phyloP scores from a whole-genome alignment of 1,284 basidiomycete genomes.

The Trichosporon sp. region DNA sequence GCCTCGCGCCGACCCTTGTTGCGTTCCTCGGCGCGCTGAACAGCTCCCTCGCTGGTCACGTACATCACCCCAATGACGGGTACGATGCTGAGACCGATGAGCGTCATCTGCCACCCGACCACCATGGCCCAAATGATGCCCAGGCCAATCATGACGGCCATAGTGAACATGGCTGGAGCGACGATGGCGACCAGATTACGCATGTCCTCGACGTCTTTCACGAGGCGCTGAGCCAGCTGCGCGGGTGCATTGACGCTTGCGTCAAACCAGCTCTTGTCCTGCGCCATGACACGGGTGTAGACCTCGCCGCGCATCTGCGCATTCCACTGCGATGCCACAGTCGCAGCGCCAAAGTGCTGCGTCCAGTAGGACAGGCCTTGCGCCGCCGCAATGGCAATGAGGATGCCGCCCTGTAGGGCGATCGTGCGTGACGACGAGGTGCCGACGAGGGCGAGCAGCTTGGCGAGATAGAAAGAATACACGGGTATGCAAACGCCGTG shows the following conservation, averaged over 20 bases:
- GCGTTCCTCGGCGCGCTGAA: slow-evolving; percentile 58
- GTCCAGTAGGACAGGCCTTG: slow-evolving; percentile 69
- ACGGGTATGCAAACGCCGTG: slow-evolving; percentile 81
- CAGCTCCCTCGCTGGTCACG: slow-evolving; percentile 54
- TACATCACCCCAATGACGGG: slow-evolving; percentile 75
- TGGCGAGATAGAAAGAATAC: slow-evolving; percentile 83
- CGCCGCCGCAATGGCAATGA: slow-evolving; percentile 64
- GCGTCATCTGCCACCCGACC: slow-evolving; percentile 85
- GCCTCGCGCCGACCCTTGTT: slow-evolving; percentile 82
- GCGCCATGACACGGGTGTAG: slow-evolving; percentile 61
- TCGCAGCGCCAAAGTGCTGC: slow-evolving; percentile 74
- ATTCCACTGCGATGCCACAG: slow-evolving; percentile 69
- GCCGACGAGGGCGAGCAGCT: slow-evolving; percentile 72
- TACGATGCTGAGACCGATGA: slow-evolving; percentile 79
- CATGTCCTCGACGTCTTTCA: slow-evolving; percentile 91
- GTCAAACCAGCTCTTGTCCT: slow-evolving; percentile 92
- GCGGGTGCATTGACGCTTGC: slow-evolving; percentile 58
- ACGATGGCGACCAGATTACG: slow-evolving; percentile 69
- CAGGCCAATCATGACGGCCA: slow-evolving; percentile 71
- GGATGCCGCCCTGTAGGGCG: slow-evolving; percentile 53
- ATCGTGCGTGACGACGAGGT: slow-evolving; percentile 60
- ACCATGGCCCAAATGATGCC: slow-evolving; percentile 83
- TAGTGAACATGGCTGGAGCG: slow-evolving; percentile 65
- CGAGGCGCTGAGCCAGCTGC: slow-evolving; percentile 67
- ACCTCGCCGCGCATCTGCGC: slow-evolving; percentile 59